phyloP scores from a whole-genome alignment of 1,284 basidiomycete genomes.

The Malassezia obtusa region DNA sequence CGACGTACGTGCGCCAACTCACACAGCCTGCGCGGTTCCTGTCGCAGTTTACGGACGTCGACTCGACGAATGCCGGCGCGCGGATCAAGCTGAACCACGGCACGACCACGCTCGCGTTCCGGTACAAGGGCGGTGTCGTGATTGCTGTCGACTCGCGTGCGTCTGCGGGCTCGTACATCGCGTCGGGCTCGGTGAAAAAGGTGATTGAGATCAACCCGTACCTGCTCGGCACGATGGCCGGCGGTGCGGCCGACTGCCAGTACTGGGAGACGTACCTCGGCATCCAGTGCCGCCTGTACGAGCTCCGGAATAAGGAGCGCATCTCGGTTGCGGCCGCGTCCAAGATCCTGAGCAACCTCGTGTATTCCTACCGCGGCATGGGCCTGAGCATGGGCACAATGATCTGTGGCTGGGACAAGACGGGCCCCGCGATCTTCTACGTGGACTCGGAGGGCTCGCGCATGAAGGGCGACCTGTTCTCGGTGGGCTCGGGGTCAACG shows the following conservation, averaged over 20 bases:
- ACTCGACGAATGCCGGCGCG: conserved; percentile 44
- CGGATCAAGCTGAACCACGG: conserved; percentile 95
- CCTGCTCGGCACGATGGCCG: conserved; percentile 95
- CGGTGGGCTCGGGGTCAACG: conserved; percentile 93
- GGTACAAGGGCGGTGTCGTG: conserved; percentile 91
- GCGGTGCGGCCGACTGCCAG: conserved; percentile 62
- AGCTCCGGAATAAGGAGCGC: conserved; percentile 90
- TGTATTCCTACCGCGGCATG: conserved; percentile 98
- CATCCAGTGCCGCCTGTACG: conserved; percentile 91
- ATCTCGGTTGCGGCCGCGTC: conserved; percentile 97
- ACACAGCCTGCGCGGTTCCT: conserved; percentile 38
- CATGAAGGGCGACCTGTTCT: conserved; percentile 91
- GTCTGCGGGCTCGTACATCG: conserved; percentile 91
- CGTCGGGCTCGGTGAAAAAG: conserved; percentile 52
- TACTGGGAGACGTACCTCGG: conserved; percentile 73
- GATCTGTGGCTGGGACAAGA: conserved; percentile 99
- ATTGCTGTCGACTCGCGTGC: conserved; percentile 96
- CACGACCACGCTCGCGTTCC: conserved; percentile 95
- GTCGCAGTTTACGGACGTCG: conserved; percentile 45
- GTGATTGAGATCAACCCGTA: conserved; percentile 99
- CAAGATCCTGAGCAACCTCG: conserved; percentile 93
- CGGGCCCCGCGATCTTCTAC: conserved; percentile 93
- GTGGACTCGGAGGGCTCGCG: conserved; percentile 96
- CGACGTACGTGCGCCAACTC: conserved; percentile 3
- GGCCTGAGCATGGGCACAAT: conserved; percentile 99